These are phyloP conservation scores for Aotearoamyces nothofagi DNA, from an alignment of 2,329 filamentous ascomycete genomes.

Conservation along the genomic window DNA sequence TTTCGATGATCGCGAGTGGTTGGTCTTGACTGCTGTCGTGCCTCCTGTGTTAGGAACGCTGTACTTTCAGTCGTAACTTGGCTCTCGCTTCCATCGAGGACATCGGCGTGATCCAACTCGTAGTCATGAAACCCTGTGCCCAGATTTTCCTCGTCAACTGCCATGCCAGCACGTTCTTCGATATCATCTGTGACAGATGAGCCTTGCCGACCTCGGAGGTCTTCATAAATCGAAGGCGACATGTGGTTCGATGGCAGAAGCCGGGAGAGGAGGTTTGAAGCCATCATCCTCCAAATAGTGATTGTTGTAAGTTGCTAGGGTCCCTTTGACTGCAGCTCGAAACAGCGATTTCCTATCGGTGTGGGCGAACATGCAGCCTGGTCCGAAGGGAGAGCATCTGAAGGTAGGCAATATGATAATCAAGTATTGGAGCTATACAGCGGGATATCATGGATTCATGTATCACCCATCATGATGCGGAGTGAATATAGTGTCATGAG, in stretches of 20 bases:
- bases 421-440: too few species aligned
- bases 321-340: too few species aligned
- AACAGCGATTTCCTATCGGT: too few species aligned
- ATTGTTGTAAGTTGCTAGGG: too few species aligned
- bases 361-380: too few species aligned
- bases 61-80: conserved; percentile 17
- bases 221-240: conserved; percentile 21
- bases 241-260: conserved; percentile 16
- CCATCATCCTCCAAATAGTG: too few species aligned
- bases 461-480: too few species aligned
- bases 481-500: too few species aligned
- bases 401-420: too few species aligned
- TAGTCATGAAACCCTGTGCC: conserved; percentile 14
- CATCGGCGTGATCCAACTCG: conserved; percentile 16
- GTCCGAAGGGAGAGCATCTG: too few species aligned
- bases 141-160: conserved; percentile 20
- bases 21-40: conserved; percentile 5
- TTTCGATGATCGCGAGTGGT: conserved; percentile 4
- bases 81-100: conserved; percentile 17
- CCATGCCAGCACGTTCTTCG: conserved; percentile 18
- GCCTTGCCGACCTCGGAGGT: conserved; percentile 18
- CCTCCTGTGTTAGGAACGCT: conserved; percentile 12
- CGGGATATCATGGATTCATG: too few species aligned
- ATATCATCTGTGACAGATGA: conserved; percentile 15
- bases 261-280: conserved; percentile 19